A percentile compares a stretch with the other conserved stretches of the same genome.
These are phyloP conservation scores for Blastobotrys proliferans DNA, from an alignment of 1,139 yeast species.

Conservation along the genomic window DNA sequence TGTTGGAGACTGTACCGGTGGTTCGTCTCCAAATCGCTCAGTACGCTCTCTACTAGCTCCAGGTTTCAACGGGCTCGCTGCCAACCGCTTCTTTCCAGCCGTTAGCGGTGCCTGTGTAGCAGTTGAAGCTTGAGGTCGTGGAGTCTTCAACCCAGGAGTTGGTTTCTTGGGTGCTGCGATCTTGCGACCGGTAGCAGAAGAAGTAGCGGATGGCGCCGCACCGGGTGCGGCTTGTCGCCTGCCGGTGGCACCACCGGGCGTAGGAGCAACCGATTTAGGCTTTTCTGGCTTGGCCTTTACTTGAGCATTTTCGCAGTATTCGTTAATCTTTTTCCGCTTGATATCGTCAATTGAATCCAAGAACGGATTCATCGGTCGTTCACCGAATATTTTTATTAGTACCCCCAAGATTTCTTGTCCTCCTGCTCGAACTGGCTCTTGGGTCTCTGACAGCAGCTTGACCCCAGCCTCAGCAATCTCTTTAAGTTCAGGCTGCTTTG, in stretches of 20 bases:
- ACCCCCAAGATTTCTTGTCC: conserved; percentile 80
- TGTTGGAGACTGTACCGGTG: conserved; percentile 6
- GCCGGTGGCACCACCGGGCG: conserved; percentile 21
- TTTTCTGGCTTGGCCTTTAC: conserved; percentile 44
- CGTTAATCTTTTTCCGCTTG: conserved; percentile 58
- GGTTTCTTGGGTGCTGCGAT: conserved; percentile 12
- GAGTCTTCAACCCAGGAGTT: not conserved
- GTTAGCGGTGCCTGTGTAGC: conserved; percentile 8
- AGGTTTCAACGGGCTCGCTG: conserved; percentile 16
- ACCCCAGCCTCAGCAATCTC: conserved; percentile 51
- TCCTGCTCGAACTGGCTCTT: conserved; percentile 77
- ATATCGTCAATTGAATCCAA: conserved; percentile 73
- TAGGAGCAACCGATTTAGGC: conserved; percentile 21
- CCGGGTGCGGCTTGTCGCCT: no score
- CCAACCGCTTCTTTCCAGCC: conserved; percentile 12
- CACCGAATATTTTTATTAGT: conserved; percentile 77
- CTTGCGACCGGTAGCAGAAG: conserved; percentile 12
- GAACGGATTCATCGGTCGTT: conserved; percentile 55
- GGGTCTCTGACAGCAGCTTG: conserved; percentile 72
- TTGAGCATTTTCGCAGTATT: conserved; percentile 52
- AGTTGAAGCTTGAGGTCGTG: conserved; percentile 6
- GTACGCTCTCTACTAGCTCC: conserved; percentile 6
- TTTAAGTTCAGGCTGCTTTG: conserved; percentile 53
- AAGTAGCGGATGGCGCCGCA: conserved; percentile 7
- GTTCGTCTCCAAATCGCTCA: conserved; percentile 7